These are phyloP conservation scores for Fremontodendron californicum DNA, from an alignment of 345 rosid species.

Conservation along the genomic window DNA sequence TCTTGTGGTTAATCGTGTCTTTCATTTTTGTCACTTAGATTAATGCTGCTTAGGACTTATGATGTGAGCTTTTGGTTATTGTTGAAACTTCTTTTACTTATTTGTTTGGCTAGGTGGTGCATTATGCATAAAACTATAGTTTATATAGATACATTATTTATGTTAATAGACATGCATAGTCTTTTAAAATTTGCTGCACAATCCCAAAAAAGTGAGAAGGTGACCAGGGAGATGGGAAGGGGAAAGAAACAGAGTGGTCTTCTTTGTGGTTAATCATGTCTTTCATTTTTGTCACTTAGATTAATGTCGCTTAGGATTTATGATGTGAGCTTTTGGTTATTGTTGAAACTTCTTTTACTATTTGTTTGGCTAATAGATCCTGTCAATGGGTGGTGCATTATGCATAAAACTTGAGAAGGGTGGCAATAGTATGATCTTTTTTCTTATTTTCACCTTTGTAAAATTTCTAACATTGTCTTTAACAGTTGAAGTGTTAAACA, in stretches of 20 bases:
- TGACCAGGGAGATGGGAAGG: not conserved
- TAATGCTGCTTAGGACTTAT: not conserved
- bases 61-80: not conserved
- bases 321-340: constrained; percentile 1
- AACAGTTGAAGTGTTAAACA: not conserved
- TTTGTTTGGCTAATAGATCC: not conserved
- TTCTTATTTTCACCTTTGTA: not conserved
- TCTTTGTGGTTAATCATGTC: not conserved
- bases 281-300: not conserved
- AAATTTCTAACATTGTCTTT: not conserved
- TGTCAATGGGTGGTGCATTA: not conserved
- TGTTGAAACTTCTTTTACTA: not conserved
- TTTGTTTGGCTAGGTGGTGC: not conserved
- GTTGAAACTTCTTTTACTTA: not conserved
- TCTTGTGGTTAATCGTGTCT: not conserved
- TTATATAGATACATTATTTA: not conserved
- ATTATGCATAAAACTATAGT: not conserved
- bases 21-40: not conserved
- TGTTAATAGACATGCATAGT: not conserved
- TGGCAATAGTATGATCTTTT: not conserved
- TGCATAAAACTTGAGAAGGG: not conserved
- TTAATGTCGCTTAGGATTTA: not conserved
- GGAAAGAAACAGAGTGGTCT: not conserved
- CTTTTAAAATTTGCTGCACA: not conserved
- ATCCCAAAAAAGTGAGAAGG: not conserved